Percentiles rank a stretch among this genome's conserved stretches.
Conservation (phyloP, 164 flowering plant genomes). For the Vitis vinifera region DNA sequence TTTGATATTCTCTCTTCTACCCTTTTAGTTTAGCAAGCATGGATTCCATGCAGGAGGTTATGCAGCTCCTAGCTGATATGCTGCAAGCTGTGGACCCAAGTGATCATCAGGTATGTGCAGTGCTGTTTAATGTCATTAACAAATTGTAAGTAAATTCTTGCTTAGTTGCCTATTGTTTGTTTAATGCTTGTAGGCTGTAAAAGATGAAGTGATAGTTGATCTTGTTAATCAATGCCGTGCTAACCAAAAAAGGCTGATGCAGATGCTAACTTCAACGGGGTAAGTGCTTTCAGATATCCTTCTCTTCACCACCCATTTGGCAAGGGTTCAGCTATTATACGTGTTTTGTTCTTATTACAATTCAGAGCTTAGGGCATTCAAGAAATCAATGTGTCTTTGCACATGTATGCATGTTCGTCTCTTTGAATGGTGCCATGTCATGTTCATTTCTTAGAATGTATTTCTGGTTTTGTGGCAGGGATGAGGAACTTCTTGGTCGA, state of each 20-base stretch:
- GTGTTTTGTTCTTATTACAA: not conserved
- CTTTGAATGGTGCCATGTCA: not conserved
- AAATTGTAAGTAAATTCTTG: not conserved
- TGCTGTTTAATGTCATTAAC: not conserved
- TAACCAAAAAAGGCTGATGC: constrained; percentile 84
- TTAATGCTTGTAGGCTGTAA: constrained; percentile 56
- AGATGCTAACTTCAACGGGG: constrained; percentile 78
- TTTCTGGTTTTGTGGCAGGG: constrained; percentile 43
- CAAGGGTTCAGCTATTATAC: not conserved
- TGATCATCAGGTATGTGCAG: constrained; percentile 53
- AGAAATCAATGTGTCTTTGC: not conserved
- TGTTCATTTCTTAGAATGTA: not conserved
- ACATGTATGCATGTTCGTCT: not conserved
- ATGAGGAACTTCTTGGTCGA: constrained; percentile 79
- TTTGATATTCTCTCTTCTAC: not conserved
- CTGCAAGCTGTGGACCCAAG: constrained; percentile 80
- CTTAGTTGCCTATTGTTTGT: not conserved
- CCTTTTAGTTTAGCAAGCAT: constrained; percentile 55
- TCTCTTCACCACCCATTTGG: not conserved
- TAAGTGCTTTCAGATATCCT: constrained; percentile 26
- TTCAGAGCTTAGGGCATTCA: too few species aligned
- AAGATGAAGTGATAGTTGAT: constrained; percentile 90
- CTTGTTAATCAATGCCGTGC: constrained; percentile 76
- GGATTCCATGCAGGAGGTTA: constrained; percentile 66
- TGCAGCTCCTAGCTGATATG: constrained; percentile 85